Base-by-base conservation (phyloP, 2,329 filamentous ascomycete species). In the Trichoderma pleuroti region DNA sequence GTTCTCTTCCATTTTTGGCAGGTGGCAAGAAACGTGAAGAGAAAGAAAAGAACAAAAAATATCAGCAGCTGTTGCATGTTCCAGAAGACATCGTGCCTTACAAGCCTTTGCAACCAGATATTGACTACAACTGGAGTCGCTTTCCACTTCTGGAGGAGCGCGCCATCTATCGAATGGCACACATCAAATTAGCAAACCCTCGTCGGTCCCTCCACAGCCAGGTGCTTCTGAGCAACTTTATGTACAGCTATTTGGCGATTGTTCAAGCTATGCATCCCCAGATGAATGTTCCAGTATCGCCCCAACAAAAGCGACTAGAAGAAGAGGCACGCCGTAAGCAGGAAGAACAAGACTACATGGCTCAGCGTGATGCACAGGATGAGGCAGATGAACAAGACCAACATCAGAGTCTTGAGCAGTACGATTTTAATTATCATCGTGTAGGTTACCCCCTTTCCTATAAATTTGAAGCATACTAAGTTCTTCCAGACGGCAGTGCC, bases 201-300 rank as follows among this genome's bases (percentile, higher is more conserved):
- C 91, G 95, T 57, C 91, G 96, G 70, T 92, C 95, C 52, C 83
- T 99, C 65, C 92, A 97, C 78, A 98, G 95, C 72, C 96, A 99
- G 81, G 96, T 99, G 26, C 85, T 99, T 71, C 87, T 99, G 75
- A 98, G 94, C 82, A 99, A 99, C 80, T 99, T 99, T 82, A 99
- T 99, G 96, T 99, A 99, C 83, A 96, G 94, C 70, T 99, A 99
- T 80, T 87, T 99, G 74, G 96, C 96, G 73, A 99, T 98, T 81
- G 96, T 99, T 59, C 96, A 99, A 82, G 94, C 97, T 77, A 98
- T 98, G 93, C 96, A 99, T 80, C 96, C 96, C 56, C 93, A 97
- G 78, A 93, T 98, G 82, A 93, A 97, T 76, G 91, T 97, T 56
- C 93, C 93, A n/a, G 88, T 92, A 42, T 94, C 92, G 18, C 90